Conservation (phyloP, 805 yeast genomes). For the Komagataella phaffii region DNA sequence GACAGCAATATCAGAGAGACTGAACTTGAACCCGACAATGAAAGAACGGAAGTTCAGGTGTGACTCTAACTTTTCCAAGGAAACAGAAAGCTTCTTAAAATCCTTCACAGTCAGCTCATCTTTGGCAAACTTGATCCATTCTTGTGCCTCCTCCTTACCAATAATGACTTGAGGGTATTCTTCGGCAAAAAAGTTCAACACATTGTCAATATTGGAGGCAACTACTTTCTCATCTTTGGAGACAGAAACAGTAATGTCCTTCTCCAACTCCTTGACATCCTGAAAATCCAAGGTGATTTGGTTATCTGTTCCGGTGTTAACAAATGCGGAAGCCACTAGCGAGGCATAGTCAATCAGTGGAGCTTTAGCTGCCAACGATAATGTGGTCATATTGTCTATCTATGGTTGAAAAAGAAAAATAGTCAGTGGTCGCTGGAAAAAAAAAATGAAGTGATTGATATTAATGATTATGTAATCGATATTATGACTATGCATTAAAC, state of each 20-base stretch:
- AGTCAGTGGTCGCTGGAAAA: neutral
- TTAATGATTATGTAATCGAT: neutral
- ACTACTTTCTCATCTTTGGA: conserved; percentile 23
- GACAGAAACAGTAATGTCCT: conserved; percentile 23
- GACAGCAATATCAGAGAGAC: conserved; percentile 73
- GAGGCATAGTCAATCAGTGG: conserved; percentile 70
- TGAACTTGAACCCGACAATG: conserved; percentile 48
- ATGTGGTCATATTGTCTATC: conserved; percentile 4
- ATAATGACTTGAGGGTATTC: conserved; percentile 33
- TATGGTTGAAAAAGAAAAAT: neutral
- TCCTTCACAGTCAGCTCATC: conserved; percentile 67
- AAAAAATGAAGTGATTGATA: neutral
- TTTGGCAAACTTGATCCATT: conserved; percentile 58
- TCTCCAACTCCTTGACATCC: conserved; percentile 57
- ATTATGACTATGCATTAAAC: neutral
- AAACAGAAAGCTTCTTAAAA: conserved; percentile 70
- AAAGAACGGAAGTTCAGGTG: conserved; percentile 80
- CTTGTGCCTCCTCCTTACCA: conserved; percentile 25
- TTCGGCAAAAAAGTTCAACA: conserved; percentile 35
- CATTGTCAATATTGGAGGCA: conserved; percentile 28
- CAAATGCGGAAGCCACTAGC: conserved; percentile 64
- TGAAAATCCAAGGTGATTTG: conserved; percentile 49
- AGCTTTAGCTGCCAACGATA: conserved; percentile 78
- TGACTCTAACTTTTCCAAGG: conserved; percentile 69
- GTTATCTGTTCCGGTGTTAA: conserved; percentile 37